A percentile compares a stretch with the other conserved stretches of the same genome.
Conservation (phyloP, 208 protist species). For the Trypanosoma rangeli region DNA sequence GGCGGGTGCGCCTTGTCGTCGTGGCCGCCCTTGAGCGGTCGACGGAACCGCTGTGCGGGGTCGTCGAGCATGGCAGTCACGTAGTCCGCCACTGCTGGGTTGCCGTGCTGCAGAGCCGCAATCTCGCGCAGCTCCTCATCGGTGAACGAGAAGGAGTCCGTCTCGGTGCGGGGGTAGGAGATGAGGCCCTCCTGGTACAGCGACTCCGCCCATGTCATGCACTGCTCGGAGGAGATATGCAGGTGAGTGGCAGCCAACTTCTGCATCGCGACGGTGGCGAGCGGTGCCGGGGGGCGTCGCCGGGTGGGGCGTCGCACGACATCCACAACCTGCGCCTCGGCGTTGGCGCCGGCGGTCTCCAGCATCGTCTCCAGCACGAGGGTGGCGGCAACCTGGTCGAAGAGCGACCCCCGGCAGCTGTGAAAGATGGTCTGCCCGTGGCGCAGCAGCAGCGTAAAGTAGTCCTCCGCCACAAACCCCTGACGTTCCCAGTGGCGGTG, state of each 20-base stretch:
- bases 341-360: slow-evolving; percentile 35
- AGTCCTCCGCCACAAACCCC: slow-evolving; percentile 83
- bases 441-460: slow-evolving; percentile 57
- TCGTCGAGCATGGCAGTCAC: slow-evolving; percentile 57
- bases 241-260: slow-evolving; percentile 95
- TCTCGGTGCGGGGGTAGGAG: slow-evolving; percentile 98
- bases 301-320: slow-evolving; percentile 76
- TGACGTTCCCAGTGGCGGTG: slow-evolving; percentile 82
- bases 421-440: slow-evolving; percentile 65
- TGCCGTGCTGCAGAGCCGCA: slow-evolving; percentile 67
- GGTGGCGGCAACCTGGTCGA: slow-evolving; percentile 74
- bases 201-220: slow-evolving; percentile 94
- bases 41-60: slow-evolving; percentile 64
- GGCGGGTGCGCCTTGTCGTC: slow-evolving; percentile 99
- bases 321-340: slow-evolving; percentile 47
- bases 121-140: slow-evolving; percentile 85
- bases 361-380: slow-evolving; percentile 75
- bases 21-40: slow-evolving; percentile 92
- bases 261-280: slow-evolving; percentile 98
- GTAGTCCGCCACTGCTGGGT: slow-evolving; percentile 54
- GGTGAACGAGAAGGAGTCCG: slow-evolving; percentile 92
- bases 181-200: slow-evolving; percentile 93
- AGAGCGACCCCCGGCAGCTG: slow-evolving; percentile 65
- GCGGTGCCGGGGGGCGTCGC: slow-evolving; percentile 89
- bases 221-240: slow-evolving; percentile 89